Conservation (phyloP, 2,329 filamentous ascomycete genomes). For the Tolypocladium capitatum region DNA sequence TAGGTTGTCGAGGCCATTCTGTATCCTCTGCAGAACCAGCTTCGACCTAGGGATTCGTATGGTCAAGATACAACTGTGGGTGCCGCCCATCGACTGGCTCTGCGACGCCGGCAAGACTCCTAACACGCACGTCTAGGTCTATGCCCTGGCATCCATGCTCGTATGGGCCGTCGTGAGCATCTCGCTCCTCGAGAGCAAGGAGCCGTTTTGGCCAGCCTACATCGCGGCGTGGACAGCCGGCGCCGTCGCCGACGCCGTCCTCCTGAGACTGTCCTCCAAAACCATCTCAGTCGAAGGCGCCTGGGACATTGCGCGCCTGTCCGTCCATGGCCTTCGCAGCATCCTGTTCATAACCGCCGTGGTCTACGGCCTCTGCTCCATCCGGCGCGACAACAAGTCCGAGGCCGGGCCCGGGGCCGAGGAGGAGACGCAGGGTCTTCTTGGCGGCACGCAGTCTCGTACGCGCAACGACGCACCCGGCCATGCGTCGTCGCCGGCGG, state of each 20-base stretch:
- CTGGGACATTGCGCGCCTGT: neutral
- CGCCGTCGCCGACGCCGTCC: slow-evolving; percentile 1
- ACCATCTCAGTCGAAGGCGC: neutral
- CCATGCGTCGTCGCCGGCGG: neutral
- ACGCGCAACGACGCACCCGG: neutral
- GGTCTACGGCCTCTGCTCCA: neutral
- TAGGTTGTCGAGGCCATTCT: neutral
- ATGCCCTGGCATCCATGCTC: slow-evolving; percentile 2
- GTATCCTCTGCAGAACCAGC: neutral
- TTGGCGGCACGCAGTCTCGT: neutral
- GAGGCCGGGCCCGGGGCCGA: neutral
- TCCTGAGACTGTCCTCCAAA: neutral
- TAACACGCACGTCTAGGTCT: neutral
- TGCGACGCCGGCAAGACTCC: neutral
- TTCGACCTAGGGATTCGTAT: neutral
- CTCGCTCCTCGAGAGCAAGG: slow-evolving; percentile 2
- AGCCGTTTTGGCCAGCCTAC: slow-evolving; percentile 5
- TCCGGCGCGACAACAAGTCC: neutral
- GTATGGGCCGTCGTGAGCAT: slow-evolving; percentile 4
- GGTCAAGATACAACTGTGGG: neutral
- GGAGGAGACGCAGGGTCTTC: slow-evolving; percentile 3
- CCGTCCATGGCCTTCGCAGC: neutral
- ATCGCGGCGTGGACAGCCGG: slow-evolving; percentile 2
- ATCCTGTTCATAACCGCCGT: neutral
- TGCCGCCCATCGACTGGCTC: neutral